Conservation (phyloP, 768 basidiomycete genomes). For the Crepidotus variabilis region DNA sequence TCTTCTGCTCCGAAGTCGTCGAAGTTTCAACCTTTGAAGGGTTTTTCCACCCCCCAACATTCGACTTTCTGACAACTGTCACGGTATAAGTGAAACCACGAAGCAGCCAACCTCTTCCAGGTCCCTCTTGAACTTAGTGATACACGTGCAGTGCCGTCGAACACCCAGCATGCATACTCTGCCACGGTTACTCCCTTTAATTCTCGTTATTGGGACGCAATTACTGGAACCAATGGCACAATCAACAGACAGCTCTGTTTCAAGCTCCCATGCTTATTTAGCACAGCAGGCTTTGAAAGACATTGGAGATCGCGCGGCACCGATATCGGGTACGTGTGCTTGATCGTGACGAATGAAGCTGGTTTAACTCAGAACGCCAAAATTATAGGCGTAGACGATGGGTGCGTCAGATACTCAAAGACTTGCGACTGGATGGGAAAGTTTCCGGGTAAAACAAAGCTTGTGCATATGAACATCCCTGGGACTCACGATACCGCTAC, state of each 20-base stretch:
- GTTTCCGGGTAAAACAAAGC: slow-evolving; percentile 34
- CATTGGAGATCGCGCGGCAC: slow-evolving; percentile 18
- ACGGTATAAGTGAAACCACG: too few relatives aligned
- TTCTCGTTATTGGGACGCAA: too few relatives aligned
- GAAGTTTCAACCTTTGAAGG: too few relatives aligned
- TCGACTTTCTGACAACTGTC: too few relatives aligned
- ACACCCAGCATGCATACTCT: background rate
- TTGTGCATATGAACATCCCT: slow-evolving; percentile 49
- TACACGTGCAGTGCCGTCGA: too few relatives aligned
- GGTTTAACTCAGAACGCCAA: background rate
- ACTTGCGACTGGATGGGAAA: slow-evolving; percentile 46
- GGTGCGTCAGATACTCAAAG: slow-evolving; percentile 26
- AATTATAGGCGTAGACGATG: slow-evolving; percentile 29
- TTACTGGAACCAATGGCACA: too few relatives aligned
- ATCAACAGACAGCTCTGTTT: background rate
- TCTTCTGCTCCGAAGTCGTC: too few relatives aligned
- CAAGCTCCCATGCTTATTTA: slow-evolving; percentile 10
- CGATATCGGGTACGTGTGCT: slow-evolving; percentile 19
- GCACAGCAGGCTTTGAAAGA: slow-evolving; percentile 19
- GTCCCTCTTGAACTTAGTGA: too few relatives aligned
- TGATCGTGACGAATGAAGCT: background rate
- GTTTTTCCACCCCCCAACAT: too few relatives aligned
- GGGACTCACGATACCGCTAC: slow-evolving; percentile 50
- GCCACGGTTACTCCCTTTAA: too few relatives aligned
- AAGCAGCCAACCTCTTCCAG: too few relatives aligned